Conservation (phyloP, 768 basidiomycete genomes). For the Paxillus ammoniavirescens region DNA sequence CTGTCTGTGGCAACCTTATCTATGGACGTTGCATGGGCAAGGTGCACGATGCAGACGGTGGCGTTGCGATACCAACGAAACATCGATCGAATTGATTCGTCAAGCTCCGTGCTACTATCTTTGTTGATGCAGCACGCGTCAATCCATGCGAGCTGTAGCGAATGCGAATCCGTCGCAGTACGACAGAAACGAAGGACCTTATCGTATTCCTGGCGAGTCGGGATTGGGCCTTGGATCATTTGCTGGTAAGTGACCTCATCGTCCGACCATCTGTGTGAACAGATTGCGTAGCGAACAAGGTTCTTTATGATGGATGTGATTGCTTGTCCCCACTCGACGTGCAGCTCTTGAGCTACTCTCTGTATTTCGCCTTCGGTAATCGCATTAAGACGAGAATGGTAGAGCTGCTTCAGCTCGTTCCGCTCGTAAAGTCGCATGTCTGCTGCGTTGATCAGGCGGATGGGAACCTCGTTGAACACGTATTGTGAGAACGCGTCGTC, state of each 20-base stretch:
- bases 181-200: too few species aligned
- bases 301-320: background rate
- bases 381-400: background rate
- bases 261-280: slow-evolving; percentile 1
- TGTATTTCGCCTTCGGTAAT: background rate
- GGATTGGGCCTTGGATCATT: background rate
- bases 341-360: background rate
- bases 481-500: background rate
- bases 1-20: too few species aligned
- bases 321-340: background rate
- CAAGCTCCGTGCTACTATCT: too few species aligned
- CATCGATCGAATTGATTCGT: too few species aligned
- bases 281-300: slow-evolving; percentile 1
- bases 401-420: background rate
- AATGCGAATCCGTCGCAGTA: too few species aligned
- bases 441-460: background rate
- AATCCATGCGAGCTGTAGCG: too few species aligned
- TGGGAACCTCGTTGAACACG: slow-evolving; percentile 1
- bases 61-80: too few species aligned
- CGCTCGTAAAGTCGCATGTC: background rate
- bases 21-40: too few species aligned
- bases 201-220: too few species aligned
- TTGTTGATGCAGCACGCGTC: too few species aligned
- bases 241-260: slow-evolving; percentile 2
- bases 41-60: too few species aligned